Percentiles rank a stretch among this genome's conserved stretches.
Evolutionary conservation across 176 grass and related monocot species (phyloP).

Genomic region (Avena insularis): DNA sequence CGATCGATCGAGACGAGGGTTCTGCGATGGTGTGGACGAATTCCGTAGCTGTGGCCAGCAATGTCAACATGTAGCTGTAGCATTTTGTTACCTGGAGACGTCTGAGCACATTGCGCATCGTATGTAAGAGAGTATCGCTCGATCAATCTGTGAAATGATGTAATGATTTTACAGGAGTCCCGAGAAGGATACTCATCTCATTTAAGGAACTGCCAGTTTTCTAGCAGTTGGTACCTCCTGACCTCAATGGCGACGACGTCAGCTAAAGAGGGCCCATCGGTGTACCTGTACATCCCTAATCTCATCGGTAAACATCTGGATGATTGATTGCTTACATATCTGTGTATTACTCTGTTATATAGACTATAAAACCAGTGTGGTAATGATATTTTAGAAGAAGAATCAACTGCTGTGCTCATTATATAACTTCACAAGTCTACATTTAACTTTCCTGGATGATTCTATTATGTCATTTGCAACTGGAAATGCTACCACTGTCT

Average conservation of each 20-base stretch:
- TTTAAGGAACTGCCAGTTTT: not conserved
- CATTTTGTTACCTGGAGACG: not conserved
- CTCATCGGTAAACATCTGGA: constrained; percentile 56
- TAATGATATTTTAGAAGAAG: not conserved
- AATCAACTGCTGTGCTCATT: not conserved
- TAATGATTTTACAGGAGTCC: constrained; percentile 11
- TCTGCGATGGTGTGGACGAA: not conserved
- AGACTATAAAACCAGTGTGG: not conserved
- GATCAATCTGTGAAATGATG: not conserved
- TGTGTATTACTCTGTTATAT: not conserved
- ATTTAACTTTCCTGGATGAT: not conserved
- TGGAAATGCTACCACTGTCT: not conserved
- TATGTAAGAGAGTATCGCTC: not conserved
- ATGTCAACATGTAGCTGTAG: not conserved
- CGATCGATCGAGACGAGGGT: not conserved
- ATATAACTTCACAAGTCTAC: not conserved
- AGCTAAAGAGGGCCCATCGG: constrained; percentile 42
- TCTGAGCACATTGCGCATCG: not conserved
- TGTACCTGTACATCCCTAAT: constrained; percentile 95
- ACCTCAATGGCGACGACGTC: constrained; percentile 47
- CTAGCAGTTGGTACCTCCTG: not conserved
- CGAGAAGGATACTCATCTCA: not conserved
- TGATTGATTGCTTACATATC: not conserved
- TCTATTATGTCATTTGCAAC: not conserved
- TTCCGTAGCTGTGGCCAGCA: not conserved